Base-by-base conservation (phyloP, 768 basidiomycete species). In the Hygrocybe punicea region DNA sequence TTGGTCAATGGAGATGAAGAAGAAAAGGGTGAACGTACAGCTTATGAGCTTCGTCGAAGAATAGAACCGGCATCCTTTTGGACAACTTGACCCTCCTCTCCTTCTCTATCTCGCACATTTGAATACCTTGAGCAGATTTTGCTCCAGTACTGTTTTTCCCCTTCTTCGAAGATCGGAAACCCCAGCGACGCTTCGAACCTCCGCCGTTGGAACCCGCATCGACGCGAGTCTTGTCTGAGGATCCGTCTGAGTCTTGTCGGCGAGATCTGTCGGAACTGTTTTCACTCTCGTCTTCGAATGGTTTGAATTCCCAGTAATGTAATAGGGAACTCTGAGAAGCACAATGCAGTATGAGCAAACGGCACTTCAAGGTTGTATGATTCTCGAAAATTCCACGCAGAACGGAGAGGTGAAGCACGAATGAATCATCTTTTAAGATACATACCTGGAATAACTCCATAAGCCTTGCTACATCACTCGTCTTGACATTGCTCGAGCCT, bases 41-140 rank as follows among this genome's bases (percentile, higher is more conserved):
- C 68, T 87, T 89, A 66, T 93, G 91, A 2, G 90, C 89, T 67
- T 93, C 91, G 60, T 93, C 91, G 58, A 93, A 83, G 67, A 93
- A 88, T 56, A 93, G 39, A 55, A 89, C 87, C 1, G 89, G 89
- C 66, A 87, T 82, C 71, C 83, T 86, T 76, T 92, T 93, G 57
- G 59, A 42, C 11, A 70, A 73, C 56, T 72, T 72, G 44, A 68
- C 63, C 33, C 68, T 71, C 33, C 68, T 71, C 52, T 69, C 68
- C 60, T 68, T 69, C 55, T 70, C 69, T 24, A 71, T 66, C 33
- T 65, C 76, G 54, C 70, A 76, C 16, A 69, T 66, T 50, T 66
- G 71, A 39, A 66, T 51, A 52, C 69, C 67, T 16, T 61, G 64
- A 21, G 8, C 53, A 11, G 25, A n/a, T n/a, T 34, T 51, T 34